Evolutionary conservation across 2,329 filamentous ascomycete genomes (phyloP), one percentile per base, ranked within the genome.

Genomic region (Hypoxylon sp.): DNA sequence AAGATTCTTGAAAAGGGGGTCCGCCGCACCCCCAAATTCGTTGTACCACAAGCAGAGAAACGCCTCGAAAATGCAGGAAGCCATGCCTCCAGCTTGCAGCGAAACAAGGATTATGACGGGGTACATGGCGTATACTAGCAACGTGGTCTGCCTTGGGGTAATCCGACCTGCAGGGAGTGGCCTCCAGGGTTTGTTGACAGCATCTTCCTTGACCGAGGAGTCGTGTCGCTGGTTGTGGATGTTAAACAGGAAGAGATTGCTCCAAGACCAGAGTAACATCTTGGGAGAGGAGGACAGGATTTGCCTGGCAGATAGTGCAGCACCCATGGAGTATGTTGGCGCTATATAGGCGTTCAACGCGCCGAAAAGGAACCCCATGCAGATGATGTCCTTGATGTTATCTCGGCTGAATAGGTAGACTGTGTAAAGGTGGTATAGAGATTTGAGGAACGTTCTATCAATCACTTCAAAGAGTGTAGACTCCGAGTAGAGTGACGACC

Each of bases 111-210:
- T 15, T 4, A 21, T 29, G 2, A 55, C 4, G 1, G 55, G 54
- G 15, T 58, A 57, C 46, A 62, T 54, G 11, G 23, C 7, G n/a
- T 52, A 62, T 29, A 59, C 50, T 7, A 58, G 8, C 4, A 3
- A 20, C 4, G 48, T 54, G 5, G 59, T 40, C 21, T 64, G 55
- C 11, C 52, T 9, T 9, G 40, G 11, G 2, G 48, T 63, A 13
- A 60, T 20, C 13, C 51, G 47, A 3, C 48, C 48, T 2, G 63
- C 31, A 2, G 58, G 50, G 2, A 64, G 45, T 3, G 57, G 62
- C 2, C 62, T 40, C 62, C 64, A 66, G 4, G 62, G 62, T 21
- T 66, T 66, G 41, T 65, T 66, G 5, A 58, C 4, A 6, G 26
- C 40, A 43, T 66, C 64, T 26, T 66, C 64, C 0, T 27, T n/a